Base-by-base conservation (phyloP, 148 eudicot species). In the Fagopyrum tataricum region DNA sequence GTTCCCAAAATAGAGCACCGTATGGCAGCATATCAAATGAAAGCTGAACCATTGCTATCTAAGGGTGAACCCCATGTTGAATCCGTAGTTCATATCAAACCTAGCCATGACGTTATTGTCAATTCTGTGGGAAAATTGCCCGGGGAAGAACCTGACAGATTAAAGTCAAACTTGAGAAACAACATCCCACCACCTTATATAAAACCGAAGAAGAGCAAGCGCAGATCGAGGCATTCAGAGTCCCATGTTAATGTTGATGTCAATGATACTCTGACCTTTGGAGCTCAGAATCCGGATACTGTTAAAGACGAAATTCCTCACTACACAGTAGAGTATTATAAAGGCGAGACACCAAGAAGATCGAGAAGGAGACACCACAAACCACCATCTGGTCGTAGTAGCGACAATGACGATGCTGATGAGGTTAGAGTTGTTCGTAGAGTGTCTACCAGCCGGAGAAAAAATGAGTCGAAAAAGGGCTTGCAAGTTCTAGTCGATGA, bases 361-460 rank as follows among this genome's bases (percentile, higher is more conserved):
- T 88, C 96, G 40, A 76, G 93, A 76, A 88, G 80, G 84, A 87
- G 80, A 69, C 96, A 84, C 72, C 79, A 80, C 1, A 86, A 81
- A 82, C 83, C 81, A 69, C 71, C 78, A 4, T 79, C 88, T 0
- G n/a, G 48, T 18, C 79, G 74, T 72, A 79, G 74, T 72, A 79
- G 83, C 61, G 81, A 72, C 49, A 78, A 59, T 48, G 77, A 72
- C 13, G 73, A 77, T 43, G 74, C 41, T 62, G 97, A 94, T 55
- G 87, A 75, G 74, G 76, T 68, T 39, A 84, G 89, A 55, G 81
- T 78, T 69, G 73, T 78, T 5, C 79, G 87, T 76, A 80, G 84
- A 75, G 83, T 83, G 67, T 86, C 98, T 17, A 87, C 85, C 48
- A 89, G 86, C 78, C 83, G 97, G 82, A 89, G 96, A 81, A 90